Evolutionary conservation across 2,329 filamentous ascomycete genomes (phyloP).

Genomic region (Pseudogymnoascus sp.): DNA sequence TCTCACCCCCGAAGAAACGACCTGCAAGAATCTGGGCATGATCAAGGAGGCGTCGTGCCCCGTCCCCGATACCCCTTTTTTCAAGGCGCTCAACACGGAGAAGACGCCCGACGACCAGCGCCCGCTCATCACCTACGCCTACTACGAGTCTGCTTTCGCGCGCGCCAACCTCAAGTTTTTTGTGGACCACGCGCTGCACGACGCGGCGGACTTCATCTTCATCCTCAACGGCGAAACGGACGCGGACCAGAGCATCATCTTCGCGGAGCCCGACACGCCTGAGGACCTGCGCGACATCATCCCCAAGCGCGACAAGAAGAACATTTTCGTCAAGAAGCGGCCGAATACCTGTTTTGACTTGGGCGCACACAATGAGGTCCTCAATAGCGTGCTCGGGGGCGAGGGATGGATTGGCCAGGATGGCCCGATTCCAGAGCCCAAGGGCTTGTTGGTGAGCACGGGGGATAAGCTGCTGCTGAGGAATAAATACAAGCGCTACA

Average conservation of each 20-base stretch:
- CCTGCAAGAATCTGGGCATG: neutral
- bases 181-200: constrained; percentile 7
- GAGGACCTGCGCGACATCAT: neutral
- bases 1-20: neutral
- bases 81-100: neutral
- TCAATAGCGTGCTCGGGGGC: neutral
- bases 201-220: constrained; percentile 6
- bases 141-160: constrained; percentile 8
- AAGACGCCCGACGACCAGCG: constrained; percentile 1
- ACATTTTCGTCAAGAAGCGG: constrained; percentile 3
- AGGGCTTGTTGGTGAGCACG: neutral
- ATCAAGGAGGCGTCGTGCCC: neutral
- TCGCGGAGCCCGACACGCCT: neutral
- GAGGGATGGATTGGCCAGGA: constrained; percentile 3
- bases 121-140: constrained; percentile 11
- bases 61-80: neutral
- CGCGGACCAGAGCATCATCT: neutral
- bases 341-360: constrained; percentile 8
- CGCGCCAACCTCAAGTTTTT: constrained; percentile 8
- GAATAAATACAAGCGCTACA: constrained; percentile 7
- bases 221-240: constrained; percentile 9
- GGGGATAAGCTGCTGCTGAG: neutral
- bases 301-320: neutral
- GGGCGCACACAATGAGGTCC: constrained; percentile 1
- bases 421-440: neutral